Base-by-base conservation (phyloP, 2,329 filamentous ascomycete species). In the Ceratocystis cubensis region DNA sequence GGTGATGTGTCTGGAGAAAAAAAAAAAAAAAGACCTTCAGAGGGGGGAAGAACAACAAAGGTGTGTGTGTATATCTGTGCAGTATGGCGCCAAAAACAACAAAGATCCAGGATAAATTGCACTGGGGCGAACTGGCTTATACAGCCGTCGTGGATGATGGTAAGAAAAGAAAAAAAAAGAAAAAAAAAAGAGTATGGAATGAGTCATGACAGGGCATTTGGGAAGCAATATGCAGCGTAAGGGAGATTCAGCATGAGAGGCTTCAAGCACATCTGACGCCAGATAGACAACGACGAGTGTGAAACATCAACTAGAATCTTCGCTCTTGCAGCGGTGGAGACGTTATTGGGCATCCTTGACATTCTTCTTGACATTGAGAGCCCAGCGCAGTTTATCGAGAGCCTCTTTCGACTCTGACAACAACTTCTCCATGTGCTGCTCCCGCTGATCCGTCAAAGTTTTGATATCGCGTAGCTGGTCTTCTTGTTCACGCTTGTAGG, bases 321-420 rank as follows among this genome's bases (percentile, higher is more conserved):
- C 37, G 3, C 37, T 41, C 37, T 41, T 41, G 37, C 10, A 59
- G 25, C 28, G n/a, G 65, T 33, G 50, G 57, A 63, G 61, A 62
- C 33, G 66, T 78, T 73, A 85, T 73, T 81, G 74, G 5, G 82
- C 81, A 65, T 77, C 82, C 67, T 78, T 79, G 66, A 86, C 79
- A 69, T 82, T 85, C 69, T 82, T 76, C 76, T 88, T 86, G 64
- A 88, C 81, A 65, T 81, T 84, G 70, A 91, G 79, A 15, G 88
- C 86, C 88, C 88, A 91, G 72, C 79, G 83, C 74, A 92, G 80
- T 77, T 89, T 84, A 69, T 84, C 79, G 63, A 88, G 76, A n/a
- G 83, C 81, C 70, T 82, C 78, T 70, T 80, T 79, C 56, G 85
- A 77, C 72, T 86, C 83, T 46, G 80, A 75, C n/a, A 88, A 75